These are phyloP conservation scores for Micromonas pusilla DNA, from an alignment of 139 green algal genomes.

Conservation along the genomic window DNA sequence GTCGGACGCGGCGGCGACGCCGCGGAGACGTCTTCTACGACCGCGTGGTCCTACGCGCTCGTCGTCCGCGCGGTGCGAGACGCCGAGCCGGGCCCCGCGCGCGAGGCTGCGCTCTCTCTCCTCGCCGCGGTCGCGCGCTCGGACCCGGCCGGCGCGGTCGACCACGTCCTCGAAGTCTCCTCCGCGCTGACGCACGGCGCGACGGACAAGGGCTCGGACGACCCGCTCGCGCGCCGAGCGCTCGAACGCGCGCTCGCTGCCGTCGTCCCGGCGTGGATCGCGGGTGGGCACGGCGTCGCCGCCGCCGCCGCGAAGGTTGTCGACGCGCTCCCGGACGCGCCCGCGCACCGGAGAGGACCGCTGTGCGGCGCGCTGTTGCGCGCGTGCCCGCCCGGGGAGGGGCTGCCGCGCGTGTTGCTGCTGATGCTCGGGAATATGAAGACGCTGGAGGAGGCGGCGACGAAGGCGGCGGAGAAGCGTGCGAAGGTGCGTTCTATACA, in stretches of 20 bases:
- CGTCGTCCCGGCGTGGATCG: conserved; percentile 29
- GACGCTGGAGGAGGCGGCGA: not conserved
- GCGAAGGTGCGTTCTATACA: too few species aligned
- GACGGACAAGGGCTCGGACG: not conserved
- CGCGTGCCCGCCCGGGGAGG: conserved; percentile 19
- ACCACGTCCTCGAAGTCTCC: conserved; percentile 23
- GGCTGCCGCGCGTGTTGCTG: not conserved
- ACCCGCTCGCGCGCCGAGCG: not conserved
- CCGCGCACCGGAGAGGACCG: conserved; percentile 6
- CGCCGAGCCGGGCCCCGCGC: conserved; percentile 51
- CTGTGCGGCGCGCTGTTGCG: conserved; percentile 25
- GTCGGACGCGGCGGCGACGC: too few species aligned
- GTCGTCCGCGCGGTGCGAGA: conserved; percentile 46
- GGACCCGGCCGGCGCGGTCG: conserved; percentile 1
- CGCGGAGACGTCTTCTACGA: too few species aligned
- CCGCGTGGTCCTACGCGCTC: conserved; percentile 27
- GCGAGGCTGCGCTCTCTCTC: conserved; percentile 61
- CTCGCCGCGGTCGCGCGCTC: conserved; percentile 29
- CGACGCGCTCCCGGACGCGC: not conserved
- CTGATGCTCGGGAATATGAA: not conserved
- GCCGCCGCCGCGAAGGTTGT: conserved; percentile 10
- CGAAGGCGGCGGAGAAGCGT: not conserved
- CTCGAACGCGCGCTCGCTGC: conserved; percentile 16
- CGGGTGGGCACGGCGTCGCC: conserved; percentile 7
- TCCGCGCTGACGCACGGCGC: not conserved